Conservation (phyloP, 805 yeast genomes). For the Maudiozyma serrabonitensis region DNA sequence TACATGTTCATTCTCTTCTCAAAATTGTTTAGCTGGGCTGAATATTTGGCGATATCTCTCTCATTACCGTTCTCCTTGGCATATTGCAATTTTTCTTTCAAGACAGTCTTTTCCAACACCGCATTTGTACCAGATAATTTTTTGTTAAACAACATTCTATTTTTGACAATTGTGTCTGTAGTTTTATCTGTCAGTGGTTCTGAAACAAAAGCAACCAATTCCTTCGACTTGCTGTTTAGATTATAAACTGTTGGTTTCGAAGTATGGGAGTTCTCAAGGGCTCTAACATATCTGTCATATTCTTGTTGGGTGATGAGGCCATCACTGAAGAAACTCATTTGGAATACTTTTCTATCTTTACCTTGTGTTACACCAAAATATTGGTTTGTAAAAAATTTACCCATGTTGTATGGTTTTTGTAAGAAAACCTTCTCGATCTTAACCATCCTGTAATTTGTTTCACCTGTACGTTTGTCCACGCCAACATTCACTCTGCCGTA, state of each 20-base stretch:
- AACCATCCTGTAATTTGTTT: constrained; percentile 72
- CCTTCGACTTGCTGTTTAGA: constrained; percentile 53
- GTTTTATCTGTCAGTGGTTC: constrained; percentile 62
- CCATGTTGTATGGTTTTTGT: constrained; percentile 42
- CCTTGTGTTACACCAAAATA: constrained; percentile 78
- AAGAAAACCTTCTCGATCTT: constrained; percentile 57
- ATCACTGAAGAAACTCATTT: constrained; percentile 74
- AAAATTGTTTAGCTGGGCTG: constrained; percentile 37
- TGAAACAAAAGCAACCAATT: constrained; percentile 51
- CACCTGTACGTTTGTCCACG: constrained; percentile 47
- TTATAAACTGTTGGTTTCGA: constrained; percentile 49
- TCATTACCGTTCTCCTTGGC: constrained; percentile 53
- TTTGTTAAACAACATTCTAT: constrained; percentile 55
- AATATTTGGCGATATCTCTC: constrained; percentile 37
- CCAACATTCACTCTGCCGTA: constrained; percentile 82
- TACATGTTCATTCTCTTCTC: constrained; percentile 31
- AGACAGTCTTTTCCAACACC: constrained; percentile 61
- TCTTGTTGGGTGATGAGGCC: constrained; percentile 62
- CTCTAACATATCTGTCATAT: constrained; percentile 55
- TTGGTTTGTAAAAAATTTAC: constrained; percentile 42
- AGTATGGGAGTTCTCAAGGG: constrained; percentile 46
- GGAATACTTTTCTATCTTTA: constrained; percentile 60
- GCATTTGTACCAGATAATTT: constrained; percentile 58
- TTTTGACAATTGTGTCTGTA: constrained; percentile 67
- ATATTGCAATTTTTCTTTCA: constrained; percentile 64